phyloP scores from a whole-genome alignment of 108 stramenopile genomes.

The Hondaea fermentalgiana region DNA sequence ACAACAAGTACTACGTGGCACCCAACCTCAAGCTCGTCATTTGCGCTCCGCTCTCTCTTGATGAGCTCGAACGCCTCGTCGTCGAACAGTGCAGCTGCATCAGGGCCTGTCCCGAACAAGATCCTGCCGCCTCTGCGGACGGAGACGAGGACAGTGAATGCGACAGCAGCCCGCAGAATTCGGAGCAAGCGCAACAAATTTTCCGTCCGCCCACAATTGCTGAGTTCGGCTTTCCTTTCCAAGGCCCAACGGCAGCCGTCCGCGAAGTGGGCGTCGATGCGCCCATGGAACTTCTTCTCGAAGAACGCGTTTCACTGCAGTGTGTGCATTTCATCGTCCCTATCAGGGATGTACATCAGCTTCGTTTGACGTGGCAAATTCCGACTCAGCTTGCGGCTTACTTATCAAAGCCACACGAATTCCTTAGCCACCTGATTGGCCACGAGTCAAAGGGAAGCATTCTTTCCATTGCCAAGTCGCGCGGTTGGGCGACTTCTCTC shows the following conservation, averaged over 20 bases:
- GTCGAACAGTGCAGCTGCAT: constrained; percentile 59
- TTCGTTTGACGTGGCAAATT: constrained; percentile 75
- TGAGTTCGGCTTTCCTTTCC: background rate
- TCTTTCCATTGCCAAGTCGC: constrained; percentile 61
- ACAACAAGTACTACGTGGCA: constrained; percentile 71
- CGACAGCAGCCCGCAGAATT: background rate
- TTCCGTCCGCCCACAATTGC: background rate
- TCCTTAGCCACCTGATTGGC: constrained; percentile 81
- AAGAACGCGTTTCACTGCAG: background rate
- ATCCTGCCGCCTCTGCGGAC: too few relatives aligned
- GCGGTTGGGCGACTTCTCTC: constrained; percentile 63
- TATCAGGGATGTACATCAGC: constrained; percentile 61
- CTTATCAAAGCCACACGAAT: constrained; percentile 61
- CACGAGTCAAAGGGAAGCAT: constrained; percentile 87
- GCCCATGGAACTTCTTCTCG: background rate
- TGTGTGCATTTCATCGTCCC: constrained; percentile 67
- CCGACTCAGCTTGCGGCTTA: constrained; percentile 52
- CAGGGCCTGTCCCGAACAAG: constrained; percentile 51
- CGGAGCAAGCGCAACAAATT: background rate
- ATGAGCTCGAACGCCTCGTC: constrained; percentile 62
- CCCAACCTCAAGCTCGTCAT: constrained; percentile 82
- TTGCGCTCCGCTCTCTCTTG: constrained; percentile 50
- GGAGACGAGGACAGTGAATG: background rate
- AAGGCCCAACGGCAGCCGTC: background rate
- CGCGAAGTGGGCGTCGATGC: background rate